Conservation (phyloP, 2,329 filamentous ascomycete species). For the Golovinomyces cichoracearum region DNA sequence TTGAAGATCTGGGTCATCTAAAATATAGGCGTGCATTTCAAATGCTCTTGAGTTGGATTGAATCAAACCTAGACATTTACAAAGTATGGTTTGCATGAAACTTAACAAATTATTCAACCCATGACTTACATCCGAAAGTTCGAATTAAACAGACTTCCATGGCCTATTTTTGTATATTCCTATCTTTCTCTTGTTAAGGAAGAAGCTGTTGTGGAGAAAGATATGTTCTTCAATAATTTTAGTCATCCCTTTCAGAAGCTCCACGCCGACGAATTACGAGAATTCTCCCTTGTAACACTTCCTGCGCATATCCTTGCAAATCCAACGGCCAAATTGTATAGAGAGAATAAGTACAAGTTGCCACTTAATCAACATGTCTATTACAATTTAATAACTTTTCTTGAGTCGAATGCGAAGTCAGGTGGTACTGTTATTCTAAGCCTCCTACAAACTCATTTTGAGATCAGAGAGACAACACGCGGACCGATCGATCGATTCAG, state of each 20-base stretch:
- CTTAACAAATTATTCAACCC: slow-evolving; percentile 4
- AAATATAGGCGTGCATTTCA: slow-evolving; percentile 56
- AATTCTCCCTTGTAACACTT: slow-evolving; percentile 46
- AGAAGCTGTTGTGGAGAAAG: slow-evolving; percentile 40
- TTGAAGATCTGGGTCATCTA: slow-evolving; percentile 44
- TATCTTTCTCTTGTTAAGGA: slow-evolving; percentile 56
- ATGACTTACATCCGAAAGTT: slow-evolving; percentile 25
- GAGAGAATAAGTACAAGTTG: slow-evolving; percentile 65
- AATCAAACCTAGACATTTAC: slow-evolving; percentile 81
- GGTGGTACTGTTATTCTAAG: slow-evolving; percentile 56
- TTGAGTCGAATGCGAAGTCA: slow-evolving; percentile 63
- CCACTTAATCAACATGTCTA: slow-evolving; percentile 71
- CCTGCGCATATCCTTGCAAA: slow-evolving; percentile 59
- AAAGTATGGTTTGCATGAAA: slow-evolving; percentile 29
- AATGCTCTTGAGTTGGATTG: slow-evolving; percentile 56
- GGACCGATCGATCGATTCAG: slow-evolving; percentile 38
- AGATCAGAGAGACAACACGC: slow-evolving; percentile 30
- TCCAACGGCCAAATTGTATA: slow-evolving; percentile 52
- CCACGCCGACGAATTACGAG: slow-evolving; percentile 56
- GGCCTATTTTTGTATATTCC: slow-evolving; percentile 86
- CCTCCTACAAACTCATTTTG: slow-evolving; percentile 37
- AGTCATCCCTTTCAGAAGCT: slow-evolving; percentile 45
- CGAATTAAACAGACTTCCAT: slow-evolving; percentile 65
- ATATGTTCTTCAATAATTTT: slow-evolving; percentile 39
- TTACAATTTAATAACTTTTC: slow-evolving; percentile 58